These are phyloP conservation scores for Phragmites australis DNA, from an alignment of 176 grass and related monocot species.

Conservation along the genomic window DNA sequence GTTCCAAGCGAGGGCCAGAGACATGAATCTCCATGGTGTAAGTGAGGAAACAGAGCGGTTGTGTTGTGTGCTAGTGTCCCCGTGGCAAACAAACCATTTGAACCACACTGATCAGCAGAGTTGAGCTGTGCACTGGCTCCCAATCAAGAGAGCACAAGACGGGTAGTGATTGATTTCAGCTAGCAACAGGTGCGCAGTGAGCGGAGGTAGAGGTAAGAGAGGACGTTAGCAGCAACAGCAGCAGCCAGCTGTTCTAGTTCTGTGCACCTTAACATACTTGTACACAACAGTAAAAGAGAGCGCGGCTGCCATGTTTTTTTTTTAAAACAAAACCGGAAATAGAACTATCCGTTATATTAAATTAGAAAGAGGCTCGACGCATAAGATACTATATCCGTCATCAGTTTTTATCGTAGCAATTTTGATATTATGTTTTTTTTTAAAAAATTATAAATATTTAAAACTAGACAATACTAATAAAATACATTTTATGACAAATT, in stretches of 20 bases:
- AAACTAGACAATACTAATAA: no score
- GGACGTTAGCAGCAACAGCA: background rate
- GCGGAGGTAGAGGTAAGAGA: background rate
- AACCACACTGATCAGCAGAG: background rate
- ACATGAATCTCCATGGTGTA: background rate
- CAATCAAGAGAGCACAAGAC: background rate
- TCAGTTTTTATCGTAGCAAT: no score
- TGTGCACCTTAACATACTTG: background rate
- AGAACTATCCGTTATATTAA: no score
- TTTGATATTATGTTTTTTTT: no score
- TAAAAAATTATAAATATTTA: no score
- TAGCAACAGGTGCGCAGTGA: background rate
- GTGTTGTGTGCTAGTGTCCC: background rate
- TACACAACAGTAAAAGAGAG: background rate
- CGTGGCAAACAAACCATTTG: background rate
- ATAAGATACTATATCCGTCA: no score
- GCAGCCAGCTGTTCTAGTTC: conserved; percentile 17
- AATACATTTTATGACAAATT: no score
- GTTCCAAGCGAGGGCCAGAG: background rate
- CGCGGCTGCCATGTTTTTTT: no score
- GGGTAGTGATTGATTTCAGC: background rate
- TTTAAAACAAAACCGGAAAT: no score
- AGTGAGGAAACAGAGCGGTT: background rate
- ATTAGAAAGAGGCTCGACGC: no score
- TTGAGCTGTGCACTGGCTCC: background rate